A percentile compares a stretch with the other conserved stretches of the same genome.
phyloP scores from a whole-genome alignment of 176 grass and related monocot species.

The Alloteropsis semialata region DNA sequence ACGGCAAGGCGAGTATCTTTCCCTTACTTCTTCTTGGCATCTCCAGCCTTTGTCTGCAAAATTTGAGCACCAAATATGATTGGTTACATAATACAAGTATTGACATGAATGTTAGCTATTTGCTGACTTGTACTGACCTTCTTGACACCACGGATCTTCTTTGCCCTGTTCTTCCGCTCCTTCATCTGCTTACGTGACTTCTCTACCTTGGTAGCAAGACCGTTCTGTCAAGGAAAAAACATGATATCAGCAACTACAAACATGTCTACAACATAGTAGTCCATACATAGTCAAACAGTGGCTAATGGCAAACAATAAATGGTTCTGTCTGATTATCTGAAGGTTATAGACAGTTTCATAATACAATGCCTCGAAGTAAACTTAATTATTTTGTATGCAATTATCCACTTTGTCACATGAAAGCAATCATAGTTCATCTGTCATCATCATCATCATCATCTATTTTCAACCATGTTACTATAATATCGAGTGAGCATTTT shows the following conservation, averaged over 20 bases:
- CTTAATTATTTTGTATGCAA: not conserved
- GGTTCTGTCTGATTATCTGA: not conserved
- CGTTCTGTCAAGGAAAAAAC: conserved; percentile 51
- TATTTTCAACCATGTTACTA: not conserved
- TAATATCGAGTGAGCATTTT: not conserved
- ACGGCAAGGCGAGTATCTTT: not conserved
- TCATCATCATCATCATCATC: not conserved
- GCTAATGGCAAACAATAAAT: not conserved
- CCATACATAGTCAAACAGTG: not conserved
- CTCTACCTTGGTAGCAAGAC: conserved; percentile 91
- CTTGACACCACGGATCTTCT: conserved; percentile 88
- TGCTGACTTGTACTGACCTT: conserved; percentile 36
- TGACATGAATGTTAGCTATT: not conserved
- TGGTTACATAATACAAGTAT: not conserved
- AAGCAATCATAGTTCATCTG: not conserved
- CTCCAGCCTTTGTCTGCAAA: conserved; percentile 90
- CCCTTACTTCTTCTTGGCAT: conserved; percentile 85
- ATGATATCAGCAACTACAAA: conserved; percentile 3
- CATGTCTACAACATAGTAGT: not conserved
- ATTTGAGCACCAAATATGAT: not conserved
- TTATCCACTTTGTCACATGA: not conserved
- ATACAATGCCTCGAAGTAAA: not conserved
- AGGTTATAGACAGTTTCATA: not conserved
- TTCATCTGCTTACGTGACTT: conserved; percentile 97
- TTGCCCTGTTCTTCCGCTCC: conserved; percentile 86